A percentile compares a stretch with the other conserved stretches of the same genome.
Evolutionary conservation across 352 stramenopile species (phyloP).

Genomic region (Elongisporangium undulatum): DNA sequence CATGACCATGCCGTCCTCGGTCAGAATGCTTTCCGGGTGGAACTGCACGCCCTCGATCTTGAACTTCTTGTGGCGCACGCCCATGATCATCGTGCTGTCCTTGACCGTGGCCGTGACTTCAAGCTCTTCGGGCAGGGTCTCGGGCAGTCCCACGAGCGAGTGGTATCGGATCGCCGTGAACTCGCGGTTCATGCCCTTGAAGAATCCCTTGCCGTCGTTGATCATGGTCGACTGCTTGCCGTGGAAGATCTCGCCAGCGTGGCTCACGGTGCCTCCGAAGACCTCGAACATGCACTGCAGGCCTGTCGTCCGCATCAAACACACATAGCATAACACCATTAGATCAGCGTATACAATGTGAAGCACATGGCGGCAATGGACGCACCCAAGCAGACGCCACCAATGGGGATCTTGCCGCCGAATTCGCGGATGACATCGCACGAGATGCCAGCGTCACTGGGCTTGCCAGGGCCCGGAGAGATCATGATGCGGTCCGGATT

Average conservation of each 20-base stretch:
- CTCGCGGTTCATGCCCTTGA: conserved; percentile 73
- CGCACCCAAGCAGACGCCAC: conserved; percentile 71
- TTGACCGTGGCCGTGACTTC: conserved; percentile 83
- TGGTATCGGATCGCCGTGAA: conserved; percentile 87
- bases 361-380: not conserved
- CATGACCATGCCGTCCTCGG: conserved; percentile 72
- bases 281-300: conserved; percentile 88
- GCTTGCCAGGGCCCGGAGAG: conserved; percentile 78
- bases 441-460: conserved; percentile 77
- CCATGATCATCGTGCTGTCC: conserved; percentile 87
- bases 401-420: conserved; percentile 77
- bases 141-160: conserved; percentile 76
- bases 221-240: conserved; percentile 83
- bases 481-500: conserved; percentile 86
- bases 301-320: conserved; percentile 13
- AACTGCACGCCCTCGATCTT: conserved; percentile 88
- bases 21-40: conserved; percentile 87
- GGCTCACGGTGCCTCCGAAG: conserved; percentile 79
- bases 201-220: conserved; percentile 82
- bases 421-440: conserved; percentile 83
- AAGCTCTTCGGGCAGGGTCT: conserved; percentile 73
- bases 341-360: not conserved
- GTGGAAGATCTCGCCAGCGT: conserved; percentile 86
- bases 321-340: not conserved
- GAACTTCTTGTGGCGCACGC: conserved; percentile 82